Conservation (phyloP, 345 rosid species). For the Geranium brycei region DNA sequence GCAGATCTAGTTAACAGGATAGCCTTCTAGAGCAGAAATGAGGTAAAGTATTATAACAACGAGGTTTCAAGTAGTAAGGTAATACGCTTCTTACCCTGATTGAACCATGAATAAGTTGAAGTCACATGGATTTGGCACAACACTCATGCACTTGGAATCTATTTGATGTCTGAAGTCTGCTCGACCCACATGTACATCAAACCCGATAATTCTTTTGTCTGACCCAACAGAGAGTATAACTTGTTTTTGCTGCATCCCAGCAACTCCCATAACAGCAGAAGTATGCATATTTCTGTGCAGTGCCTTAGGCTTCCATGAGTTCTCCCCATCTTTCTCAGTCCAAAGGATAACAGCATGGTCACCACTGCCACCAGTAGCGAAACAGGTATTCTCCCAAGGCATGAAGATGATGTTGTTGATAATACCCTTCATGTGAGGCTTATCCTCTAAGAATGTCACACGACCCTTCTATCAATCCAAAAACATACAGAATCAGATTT, state of each 20-base stretch:
- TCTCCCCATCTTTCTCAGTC: constrained; percentile 51
- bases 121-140: constrained; percentile 81
- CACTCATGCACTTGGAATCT: constrained; percentile 92
- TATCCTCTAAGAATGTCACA: constrained; percentile 55
- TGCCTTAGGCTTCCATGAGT: constrained; percentile 60
- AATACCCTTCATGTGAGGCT: constrained; percentile 78
- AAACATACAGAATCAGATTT: background rate
- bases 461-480: constrained; percentile 31
- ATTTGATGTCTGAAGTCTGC: constrained; percentile 66
- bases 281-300: constrained; percentile 72
- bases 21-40: background rate
- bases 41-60: background rate
- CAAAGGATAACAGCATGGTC: constrained; percentile 82
- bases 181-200: constrained; percentile 55
- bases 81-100: constrained; percentile 51
- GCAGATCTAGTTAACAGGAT: background rate
- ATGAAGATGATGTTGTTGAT: constrained; percentile 65
- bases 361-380: constrained; percentile 82
- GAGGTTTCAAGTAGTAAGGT: constrained; percentile 2
- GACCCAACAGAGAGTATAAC: constrained; percentile 74
- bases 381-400: constrained; percentile 67
- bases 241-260: constrained; percentile 71
- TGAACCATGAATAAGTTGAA: constrained; percentile 93
- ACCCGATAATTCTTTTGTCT: constrained; percentile 73
- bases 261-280: constrained; percentile 92